Conservation (phyloP, 2,329 filamentous ascomycete genomes). For the Pseudogymnoascus sp. region DNA sequence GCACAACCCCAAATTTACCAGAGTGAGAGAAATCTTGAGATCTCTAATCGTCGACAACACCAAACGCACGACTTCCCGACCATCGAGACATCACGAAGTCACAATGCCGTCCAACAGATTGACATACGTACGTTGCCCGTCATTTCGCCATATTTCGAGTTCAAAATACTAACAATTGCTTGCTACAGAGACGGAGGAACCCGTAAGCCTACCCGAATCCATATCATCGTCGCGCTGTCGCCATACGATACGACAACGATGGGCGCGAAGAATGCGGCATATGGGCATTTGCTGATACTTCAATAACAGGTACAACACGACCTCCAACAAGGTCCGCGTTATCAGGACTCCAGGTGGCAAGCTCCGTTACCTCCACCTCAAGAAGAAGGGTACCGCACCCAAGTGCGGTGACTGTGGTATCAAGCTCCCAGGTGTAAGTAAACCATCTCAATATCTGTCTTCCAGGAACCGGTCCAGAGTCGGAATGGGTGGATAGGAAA, state of each 20-base stretch:
- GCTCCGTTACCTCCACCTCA: constrained; percentile 95
- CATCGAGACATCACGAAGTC: constrained; percentile 30
- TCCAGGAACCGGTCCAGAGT: background rate
- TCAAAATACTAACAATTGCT: constrained; percentile 9
- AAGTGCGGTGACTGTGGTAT: constrained; percentile 99
- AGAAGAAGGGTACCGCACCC: constrained; percentile 96
- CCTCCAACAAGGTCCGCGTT: constrained; percentile 91
- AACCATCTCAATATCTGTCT: constrained; percentile 10
- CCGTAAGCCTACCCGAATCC: constrained; percentile 49
- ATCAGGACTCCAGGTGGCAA: constrained; percentile 95
- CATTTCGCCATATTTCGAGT: background rate
- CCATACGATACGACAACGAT: background rate
- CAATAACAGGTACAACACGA: constrained; percentile 80
- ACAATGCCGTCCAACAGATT: constrained; percentile 46
- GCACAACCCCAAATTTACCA: constrained; percentile 32
- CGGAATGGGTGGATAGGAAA: background rate
- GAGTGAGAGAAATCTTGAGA: constrained; percentile 9
- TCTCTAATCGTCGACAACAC: constrained; percentile 26
- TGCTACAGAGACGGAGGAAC: constrained; percentile 56
- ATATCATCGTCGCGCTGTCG: background rate
- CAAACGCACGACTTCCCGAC: constrained; percentile 30
- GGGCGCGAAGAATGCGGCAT: constrained; percentile 1
- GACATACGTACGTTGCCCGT: constrained; percentile 22
- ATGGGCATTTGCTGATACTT: constrained; percentile 6
- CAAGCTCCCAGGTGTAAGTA: constrained; percentile 96